Percentiles rank a stretch among this genome's conserved stretches.
phyloP scores from a whole-genome alignment of 1,284 basidiomycete species.

The Sporisorium sorghi region DNA sequence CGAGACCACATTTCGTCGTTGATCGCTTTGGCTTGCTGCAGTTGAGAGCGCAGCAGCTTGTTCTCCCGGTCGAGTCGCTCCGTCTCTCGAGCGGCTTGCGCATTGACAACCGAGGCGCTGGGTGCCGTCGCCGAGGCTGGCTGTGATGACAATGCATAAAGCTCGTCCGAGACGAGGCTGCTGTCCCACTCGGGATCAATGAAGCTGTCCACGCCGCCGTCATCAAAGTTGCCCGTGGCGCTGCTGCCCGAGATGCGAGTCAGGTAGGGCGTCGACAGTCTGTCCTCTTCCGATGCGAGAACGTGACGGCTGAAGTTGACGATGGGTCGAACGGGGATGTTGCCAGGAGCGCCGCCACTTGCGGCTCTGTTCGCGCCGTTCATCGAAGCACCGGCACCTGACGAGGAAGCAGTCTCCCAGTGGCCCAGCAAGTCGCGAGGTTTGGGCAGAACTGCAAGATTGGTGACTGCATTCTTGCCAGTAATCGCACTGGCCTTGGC shows the following conservation, averaged over 20 bases:
- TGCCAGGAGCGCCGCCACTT: constrained; percentile 14
- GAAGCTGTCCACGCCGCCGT: constrained; percentile 20
- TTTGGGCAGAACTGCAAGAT: constrained; percentile 39
- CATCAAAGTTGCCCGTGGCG: constrained; percentile 11
- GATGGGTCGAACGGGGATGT: constrained; percentile 38
- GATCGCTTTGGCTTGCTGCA: constrained; percentile 57
- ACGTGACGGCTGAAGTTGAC: constrained; percentile 40
- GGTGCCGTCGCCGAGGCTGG: constrained; percentile 1
- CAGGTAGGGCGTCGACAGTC: constrained; percentile 29
- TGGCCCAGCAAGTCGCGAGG: constrained; percentile 51
- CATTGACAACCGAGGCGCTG: constrained; percentile 1
- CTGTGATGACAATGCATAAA: neutral
- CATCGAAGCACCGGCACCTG: constrained; percentile 20
- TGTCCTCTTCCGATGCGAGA: constrained; percentile 35
- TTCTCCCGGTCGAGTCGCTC: constrained; percentile 32
- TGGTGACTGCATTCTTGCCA: constrained; percentile 55
- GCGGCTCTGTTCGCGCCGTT: constrained; percentile 20
- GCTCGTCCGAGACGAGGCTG: constrained; percentile 23
- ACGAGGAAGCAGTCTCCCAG: constrained; percentile 30
- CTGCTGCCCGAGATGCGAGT: constrained; percentile 28
- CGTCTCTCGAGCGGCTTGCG: constrained; percentile 8
- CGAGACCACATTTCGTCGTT: constrained; percentile 63
- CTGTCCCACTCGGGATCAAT: constrained; percentile 49
- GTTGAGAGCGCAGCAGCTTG: constrained; percentile 44
- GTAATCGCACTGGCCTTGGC: constrained; percentile 39